Percentiles rank a stretch among this genome's conserved stretches.
Conservation (phyloP, 2,329 filamentous ascomycete genomes). For the Waltergamsia citrina region DNA sequence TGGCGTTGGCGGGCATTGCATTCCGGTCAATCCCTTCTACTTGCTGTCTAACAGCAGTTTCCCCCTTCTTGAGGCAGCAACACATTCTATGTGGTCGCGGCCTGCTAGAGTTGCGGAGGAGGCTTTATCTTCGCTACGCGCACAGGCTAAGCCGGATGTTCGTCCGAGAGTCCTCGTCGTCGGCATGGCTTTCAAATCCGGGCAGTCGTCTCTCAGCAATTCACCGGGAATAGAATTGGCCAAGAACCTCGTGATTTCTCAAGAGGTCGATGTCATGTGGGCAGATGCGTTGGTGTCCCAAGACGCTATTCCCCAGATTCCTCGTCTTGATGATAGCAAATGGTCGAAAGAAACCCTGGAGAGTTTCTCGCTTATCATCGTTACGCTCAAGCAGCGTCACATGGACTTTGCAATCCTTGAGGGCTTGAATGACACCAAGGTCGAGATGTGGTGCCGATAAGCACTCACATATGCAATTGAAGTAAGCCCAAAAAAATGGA, state of each 20-base stretch:
- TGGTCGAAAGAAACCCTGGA: slow-evolving; percentile 28
- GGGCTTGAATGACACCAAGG: slow-evolving; percentile 18
- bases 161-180: slow-evolving; percentile 25
- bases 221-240: slow-evolving; percentile 35
- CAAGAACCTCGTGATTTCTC: slow-evolving; percentile 21
- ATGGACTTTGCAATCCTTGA: slow-evolving; percentile 29
- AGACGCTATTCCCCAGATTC: slow-evolving; percentile 27
- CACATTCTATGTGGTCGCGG: slow-evolving; percentile 31
- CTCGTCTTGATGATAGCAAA: slow-evolving; percentile 21
- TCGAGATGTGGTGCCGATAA: slow-evolving; percentile 28
- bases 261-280: slow-evolving; percentile 30
- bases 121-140: slow-evolving; percentile 1
- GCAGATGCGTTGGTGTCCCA: slow-evolving; percentile 33
- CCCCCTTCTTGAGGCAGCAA: slow-evolving; percentile 33
- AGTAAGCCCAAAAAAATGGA: too few relatives aligned
- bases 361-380: slow-evolving; percentile 31
- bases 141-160: background rate
- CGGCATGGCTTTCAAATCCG: slow-evolving; percentile 40
- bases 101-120: slow-evolving; percentile 14
- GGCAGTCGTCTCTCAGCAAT: slow-evolving; percentile 35
- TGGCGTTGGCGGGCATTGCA: slow-evolving; percentile 46
- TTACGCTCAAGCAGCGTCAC: slow-evolving; percentile 30
- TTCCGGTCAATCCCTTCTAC: slow-evolving; percentile 46
- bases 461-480: too few relatives aligned
- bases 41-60: slow-evolving; percentile 36